phyloP scores from a whole-genome alignment of 2,329 filamentous ascomycete species.

The Escovopsis weberi region DNA sequence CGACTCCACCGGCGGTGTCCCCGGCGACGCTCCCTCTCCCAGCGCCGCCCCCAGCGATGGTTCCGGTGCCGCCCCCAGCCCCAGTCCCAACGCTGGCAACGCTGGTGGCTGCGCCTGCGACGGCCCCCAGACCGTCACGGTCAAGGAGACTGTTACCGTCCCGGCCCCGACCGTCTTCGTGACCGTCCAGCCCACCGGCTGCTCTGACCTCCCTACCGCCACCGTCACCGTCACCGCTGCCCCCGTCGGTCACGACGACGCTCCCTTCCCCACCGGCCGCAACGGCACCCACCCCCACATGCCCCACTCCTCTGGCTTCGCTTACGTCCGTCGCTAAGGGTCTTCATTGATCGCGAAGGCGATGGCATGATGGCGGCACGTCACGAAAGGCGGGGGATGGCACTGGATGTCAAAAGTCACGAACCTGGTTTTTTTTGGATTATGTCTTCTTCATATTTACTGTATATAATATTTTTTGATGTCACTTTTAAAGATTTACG shows the following conservation, averaged over 20 bases:
- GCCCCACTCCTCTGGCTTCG: constrained; percentile 19
- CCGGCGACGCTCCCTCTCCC: constrained; percentile 5
- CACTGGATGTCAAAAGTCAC: too few species aligned
- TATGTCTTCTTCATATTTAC: too few species aligned
- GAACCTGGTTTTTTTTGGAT: too few species aligned
- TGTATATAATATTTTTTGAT: too few species aligned
- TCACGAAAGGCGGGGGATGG: too few species aligned
- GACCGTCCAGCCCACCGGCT: constrained; percentile 14
- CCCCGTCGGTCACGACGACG: constrained; percentile 1
- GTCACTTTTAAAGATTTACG: too few species aligned
- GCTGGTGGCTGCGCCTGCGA: too few species aligned
- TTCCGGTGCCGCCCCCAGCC: constrained; percentile 17
- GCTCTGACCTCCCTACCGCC: constrained; percentile 10
- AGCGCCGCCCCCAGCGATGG: too few species aligned
- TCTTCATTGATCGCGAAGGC: too few species aligned
- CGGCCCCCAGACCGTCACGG: constrained; percentile 3
- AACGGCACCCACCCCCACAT: constrained; percentile 15
- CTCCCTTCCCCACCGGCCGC: constrained; percentile 26
- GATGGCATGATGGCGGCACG: too few species aligned
- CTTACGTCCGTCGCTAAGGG: constrained; percentile 18
- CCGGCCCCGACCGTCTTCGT: constrained; percentile 23
- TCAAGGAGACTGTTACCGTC: constrained; percentile 10
- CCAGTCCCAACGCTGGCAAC: constrained; percentile 19
- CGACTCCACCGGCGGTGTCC: constrained; percentile 12
- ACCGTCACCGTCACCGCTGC: constrained; percentile 10